These are phyloP conservation scores for Ambrosiella beaveri DNA, from an alignment of 2,329 filamentous ascomycete species.

Conservation along the genomic window DNA sequence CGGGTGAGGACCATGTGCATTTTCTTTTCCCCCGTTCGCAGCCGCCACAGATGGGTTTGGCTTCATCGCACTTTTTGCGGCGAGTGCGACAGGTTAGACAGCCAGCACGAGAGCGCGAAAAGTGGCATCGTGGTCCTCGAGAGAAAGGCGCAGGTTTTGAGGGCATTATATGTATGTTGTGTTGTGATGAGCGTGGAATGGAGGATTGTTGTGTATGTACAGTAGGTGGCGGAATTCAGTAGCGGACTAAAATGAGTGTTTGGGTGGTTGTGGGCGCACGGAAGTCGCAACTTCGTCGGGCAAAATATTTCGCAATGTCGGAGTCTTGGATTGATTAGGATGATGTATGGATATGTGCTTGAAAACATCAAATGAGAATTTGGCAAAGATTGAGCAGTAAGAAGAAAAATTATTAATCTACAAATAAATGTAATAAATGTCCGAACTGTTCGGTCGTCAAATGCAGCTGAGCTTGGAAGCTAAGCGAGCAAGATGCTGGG, in stretches of 20 bases:
- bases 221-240: no score
- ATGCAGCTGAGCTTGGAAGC: neutral
- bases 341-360: no score
- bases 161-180: neutral
- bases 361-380: no score
- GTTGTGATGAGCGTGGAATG: no score
- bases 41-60: constrained; percentile 25
- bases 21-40: constrained; percentile 19
- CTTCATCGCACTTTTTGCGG: constrained; percentile 32
- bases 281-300: no score
- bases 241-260: no score
- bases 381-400: no score
- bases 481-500: neutral
- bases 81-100: constrained; percentile 28
- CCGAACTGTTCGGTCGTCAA: neutral
- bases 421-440: neutral
- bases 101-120: constrained; percentile 18
- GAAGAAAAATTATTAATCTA: no score
- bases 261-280: no score
- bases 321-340: no score
- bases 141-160: constrained; percentile 10
- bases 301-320: no score
- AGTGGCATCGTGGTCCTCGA: constrained; percentile 6
- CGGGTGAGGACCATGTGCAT: constrained; percentile 14
- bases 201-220: neutral